Conservation (phyloP, 2,329 filamentous ascomycete genomes). For the Rhynchosporium graminicola region DNA sequence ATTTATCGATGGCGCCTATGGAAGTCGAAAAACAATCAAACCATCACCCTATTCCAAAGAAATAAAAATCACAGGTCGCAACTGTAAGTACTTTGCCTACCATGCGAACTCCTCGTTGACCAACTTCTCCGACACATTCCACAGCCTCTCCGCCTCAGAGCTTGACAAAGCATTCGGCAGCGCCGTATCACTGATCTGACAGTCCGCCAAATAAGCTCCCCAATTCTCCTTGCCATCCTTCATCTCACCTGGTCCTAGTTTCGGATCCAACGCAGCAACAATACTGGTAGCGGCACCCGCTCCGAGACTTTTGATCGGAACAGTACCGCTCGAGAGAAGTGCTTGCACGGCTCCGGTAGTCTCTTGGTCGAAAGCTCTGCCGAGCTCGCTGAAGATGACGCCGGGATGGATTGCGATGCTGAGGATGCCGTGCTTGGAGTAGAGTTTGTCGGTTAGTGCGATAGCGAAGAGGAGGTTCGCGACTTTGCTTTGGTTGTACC, state of each 20-base stretch:
- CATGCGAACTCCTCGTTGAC: slow-evolving; percentile 45
- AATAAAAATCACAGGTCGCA: too few species aligned
- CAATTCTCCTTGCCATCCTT: slow-evolving; percentile 35
- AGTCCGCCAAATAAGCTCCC: slow-evolving; percentile 40
- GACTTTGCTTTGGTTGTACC: slow-evolving; percentile 43
- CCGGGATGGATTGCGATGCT: slow-evolving; percentile 41
- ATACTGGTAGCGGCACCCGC: slow-evolving; percentile 38
- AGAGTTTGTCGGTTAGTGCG: slow-evolving; percentile 35
- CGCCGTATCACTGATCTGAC: slow-evolving; percentile 38
- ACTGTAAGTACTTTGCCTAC: not conserved
- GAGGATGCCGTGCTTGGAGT: slow-evolving; percentile 32
- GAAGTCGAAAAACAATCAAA: not conserved
- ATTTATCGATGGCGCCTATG: too few species aligned
- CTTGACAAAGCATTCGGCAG: slow-evolving; percentile 31
- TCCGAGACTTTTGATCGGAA: slow-evolving; percentile 3
- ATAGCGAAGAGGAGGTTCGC: slow-evolving; percentile 43
- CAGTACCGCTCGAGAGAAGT: not conserved
- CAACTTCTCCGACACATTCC: slow-evolving; percentile 49
- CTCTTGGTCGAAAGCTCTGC: slow-evolving; percentile 27
- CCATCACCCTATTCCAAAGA: not conserved
- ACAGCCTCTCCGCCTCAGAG: slow-evolving; percentile 46
- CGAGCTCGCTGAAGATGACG: slow-evolving; percentile 37
- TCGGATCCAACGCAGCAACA: slow-evolving; percentile 44
- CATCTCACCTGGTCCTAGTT: slow-evolving; percentile 9
- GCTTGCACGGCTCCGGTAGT: slow-evolving; percentile 7